These are phyloP conservation scores for Castanospermum australe DNA, from an alignment of 306 rosid species.

Conservation along the genomic window DNA sequence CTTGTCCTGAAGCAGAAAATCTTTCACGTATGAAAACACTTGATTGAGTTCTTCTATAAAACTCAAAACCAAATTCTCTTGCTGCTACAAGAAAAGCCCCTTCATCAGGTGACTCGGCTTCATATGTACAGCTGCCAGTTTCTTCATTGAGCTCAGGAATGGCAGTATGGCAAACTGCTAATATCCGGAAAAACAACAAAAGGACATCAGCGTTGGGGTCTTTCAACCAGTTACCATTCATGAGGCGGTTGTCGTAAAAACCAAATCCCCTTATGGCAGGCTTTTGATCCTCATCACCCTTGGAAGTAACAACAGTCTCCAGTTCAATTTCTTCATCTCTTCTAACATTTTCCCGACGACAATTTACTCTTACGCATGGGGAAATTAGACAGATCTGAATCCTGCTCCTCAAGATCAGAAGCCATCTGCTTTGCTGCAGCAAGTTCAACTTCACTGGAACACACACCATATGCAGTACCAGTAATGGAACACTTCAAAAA, in stretches of 20 bases:
- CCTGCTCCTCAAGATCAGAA: slow-evolving; percentile 62
- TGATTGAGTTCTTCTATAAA: slow-evolving; percentile 83
- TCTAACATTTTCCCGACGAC: slow-evolving; percentile 34
- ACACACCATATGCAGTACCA: slow-evolving; percentile 77
- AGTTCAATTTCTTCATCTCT: slow-evolving; percentile 61
- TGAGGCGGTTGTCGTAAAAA: slow-evolving; percentile 82
- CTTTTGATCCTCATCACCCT: slow-evolving; percentile 41
- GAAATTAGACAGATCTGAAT: slow-evolving; percentile 50
- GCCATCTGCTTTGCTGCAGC: slow-evolving; percentile 96
- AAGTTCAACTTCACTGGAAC: slow-evolving; percentile 91
- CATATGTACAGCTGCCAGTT: slow-evolving; percentile 69
- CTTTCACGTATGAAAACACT: slow-evolving; percentile 65
- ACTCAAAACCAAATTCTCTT: slow-evolving; percentile 95
- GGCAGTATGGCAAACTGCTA: slow-evolving; percentile 94
- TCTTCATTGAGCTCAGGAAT: slow-evolving; percentile 87
- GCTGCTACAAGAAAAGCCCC: slow-evolving; percentile 97
- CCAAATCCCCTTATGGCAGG: slow-evolving; percentile 81
- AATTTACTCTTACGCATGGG: slow-evolving; percentile 37
- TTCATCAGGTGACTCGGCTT: slow-evolving; percentile 99
- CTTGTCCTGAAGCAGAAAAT: slow-evolving; percentile 47
- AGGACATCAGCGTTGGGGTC: slow-evolving; percentile 61
- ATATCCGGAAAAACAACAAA: slow-evolving; percentile 72
- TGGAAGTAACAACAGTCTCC: slow-evolving; percentile 65
- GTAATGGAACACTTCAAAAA: slow-evolving; percentile 96
- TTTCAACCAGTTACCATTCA: slow-evolving; percentile 78